phyloP scores from a whole-genome alignment of 169 alveolate genomes.

The Theileria luwenshuni region DNA sequence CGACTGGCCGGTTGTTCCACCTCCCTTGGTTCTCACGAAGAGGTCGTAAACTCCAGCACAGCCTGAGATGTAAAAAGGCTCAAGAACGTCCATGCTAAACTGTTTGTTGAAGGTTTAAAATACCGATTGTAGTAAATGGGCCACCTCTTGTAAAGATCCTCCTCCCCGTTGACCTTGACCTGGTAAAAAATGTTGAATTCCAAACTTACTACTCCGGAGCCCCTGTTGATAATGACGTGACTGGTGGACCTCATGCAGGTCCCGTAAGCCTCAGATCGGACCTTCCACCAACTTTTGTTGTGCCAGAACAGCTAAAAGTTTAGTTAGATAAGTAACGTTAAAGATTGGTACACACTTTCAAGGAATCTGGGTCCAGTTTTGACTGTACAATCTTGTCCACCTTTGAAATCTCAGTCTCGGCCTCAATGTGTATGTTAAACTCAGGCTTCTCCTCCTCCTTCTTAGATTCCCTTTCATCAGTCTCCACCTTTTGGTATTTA shows the following conservation, averaged over 20 bases:
- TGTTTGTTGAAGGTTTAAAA: neutral
- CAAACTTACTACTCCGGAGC: constrained; percentile 73
- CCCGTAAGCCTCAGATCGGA: constrained; percentile 79
- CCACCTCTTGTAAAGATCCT: constrained; percentile 82
- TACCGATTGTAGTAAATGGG: constrained; percentile 80
- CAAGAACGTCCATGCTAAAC: constrained; percentile 78
- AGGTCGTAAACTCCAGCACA: constrained; percentile 81
- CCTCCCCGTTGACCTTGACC: constrained; percentile 78
- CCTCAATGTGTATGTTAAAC: constrained; percentile 18
- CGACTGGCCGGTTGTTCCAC: constrained; percentile 85
- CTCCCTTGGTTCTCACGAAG: constrained; percentile 78
- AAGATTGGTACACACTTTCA: constrained; percentile 23
- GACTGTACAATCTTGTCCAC: constrained; percentile 46
- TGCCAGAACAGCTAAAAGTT: constrained; percentile 72
- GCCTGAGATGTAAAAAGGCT: constrained; percentile 79
- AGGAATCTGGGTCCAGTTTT: constrained; percentile 31
- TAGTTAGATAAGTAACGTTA: constrained; percentile 13
- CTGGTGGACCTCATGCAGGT: constrained; percentile 82
- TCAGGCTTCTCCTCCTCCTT: constrained; percentile 24
- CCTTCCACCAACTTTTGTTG: constrained; percentile 76
- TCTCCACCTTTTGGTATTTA: constrained; percentile 27
- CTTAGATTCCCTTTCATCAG: constrained; percentile 34
- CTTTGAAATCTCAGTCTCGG: constrained; percentile 29
- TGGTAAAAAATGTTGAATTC: neutral
- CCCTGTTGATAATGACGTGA: constrained; percentile 76